Conservation (phyloP, 1,139 yeast genomes). For the Saccharomyces hybrid region DNA sequence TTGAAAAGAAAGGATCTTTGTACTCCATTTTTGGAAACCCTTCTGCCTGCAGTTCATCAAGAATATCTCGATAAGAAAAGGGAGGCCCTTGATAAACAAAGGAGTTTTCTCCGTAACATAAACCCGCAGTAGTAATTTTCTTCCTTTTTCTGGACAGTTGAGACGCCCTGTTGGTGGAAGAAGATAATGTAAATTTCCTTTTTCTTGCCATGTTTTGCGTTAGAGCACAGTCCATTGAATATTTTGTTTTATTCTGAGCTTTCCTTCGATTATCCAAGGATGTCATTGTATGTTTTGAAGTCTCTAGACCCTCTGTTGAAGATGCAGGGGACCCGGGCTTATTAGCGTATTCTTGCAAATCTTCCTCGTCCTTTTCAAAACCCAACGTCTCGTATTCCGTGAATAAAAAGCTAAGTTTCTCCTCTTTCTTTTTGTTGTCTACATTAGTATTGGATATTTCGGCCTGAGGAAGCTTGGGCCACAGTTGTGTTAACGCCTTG, state of each 20-base stretch:
- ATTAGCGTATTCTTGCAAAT: neutral
- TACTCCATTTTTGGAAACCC: slow-evolving; percentile 50
- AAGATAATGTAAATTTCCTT: neutral
- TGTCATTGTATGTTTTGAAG: slow-evolving; percentile 16
- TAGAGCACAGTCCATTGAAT: slow-evolving; percentile 15
- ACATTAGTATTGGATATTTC: neutral
- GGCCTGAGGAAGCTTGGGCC: slow-evolving; percentile 14
- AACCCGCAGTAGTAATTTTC: neutral
- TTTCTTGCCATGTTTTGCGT: slow-evolving; percentile 22
- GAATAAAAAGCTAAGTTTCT: neutral
- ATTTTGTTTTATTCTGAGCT: neutral
- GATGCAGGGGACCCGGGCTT: neutral
- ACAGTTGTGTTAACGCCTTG: slow-evolving; percentile 24
- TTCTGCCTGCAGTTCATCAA: slow-evolving; percentile 34
- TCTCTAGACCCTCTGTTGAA: slow-evolving; percentile 4
- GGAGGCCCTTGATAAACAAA: slow-evolving; percentile 10
- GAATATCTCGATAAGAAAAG: slow-evolving; percentile 11
- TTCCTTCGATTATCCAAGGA: slow-evolving; percentile 1
- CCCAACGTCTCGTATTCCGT: slow-evolving; percentile 1
- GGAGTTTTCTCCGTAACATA: slow-evolving; percentile 1
- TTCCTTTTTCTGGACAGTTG: neutral
- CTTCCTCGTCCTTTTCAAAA: slow-evolving; percentile 1
- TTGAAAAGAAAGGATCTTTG: slow-evolving; percentile 56
- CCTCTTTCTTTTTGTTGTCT: neutral
- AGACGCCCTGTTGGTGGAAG: neutral